A percentile compares a stretch with the other conserved stretches of the same genome.
Conservation (phyloP, 495 filamentous ascomycete genomes). For the Aspergillus sclerotioniger region DNA sequence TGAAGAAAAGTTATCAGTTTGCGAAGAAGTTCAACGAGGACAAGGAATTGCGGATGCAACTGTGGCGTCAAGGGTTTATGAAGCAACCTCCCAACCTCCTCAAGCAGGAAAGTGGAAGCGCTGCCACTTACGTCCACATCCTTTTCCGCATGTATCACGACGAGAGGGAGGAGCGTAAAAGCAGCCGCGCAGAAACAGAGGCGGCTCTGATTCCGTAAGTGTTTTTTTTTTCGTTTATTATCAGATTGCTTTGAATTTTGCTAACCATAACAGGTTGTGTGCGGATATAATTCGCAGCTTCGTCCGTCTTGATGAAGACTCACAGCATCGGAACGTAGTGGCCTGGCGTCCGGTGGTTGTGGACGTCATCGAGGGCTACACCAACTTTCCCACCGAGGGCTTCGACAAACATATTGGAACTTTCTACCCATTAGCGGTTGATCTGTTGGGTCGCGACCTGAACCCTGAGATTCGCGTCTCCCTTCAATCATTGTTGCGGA, state of each 20-base stretch:
- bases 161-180: slow-evolving; percentile 73
- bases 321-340: slow-evolving; percentile 90
- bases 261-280: slow-evolving; percentile 57
- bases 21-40: slow-evolving; percentile 96
- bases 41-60: slow-evolving; percentile 87
- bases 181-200: slow-evolving; percentile 77
- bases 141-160: slow-evolving; percentile 96
- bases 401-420: slow-evolving; percentile 75
- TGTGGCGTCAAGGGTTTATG: slow-evolving; percentile 99
- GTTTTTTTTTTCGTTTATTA: not conserved
- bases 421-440: slow-evolving; percentile 85
- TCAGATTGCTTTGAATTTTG: not conserved
- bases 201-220: slow-evolving; percentile 82
- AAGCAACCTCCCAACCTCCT: slow-evolving; percentile 98
- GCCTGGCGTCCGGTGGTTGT: slow-evolving; percentile 97
- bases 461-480: slow-evolving; percentile 73
- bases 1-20: slow-evolving; percentile 94
- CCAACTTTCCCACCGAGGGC: slow-evolving; percentile 76
- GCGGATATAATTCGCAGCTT: slow-evolving; percentile 87
- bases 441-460: slow-evolving; percentile 79
- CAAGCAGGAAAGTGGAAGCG: slow-evolving; percentile 92
- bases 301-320: slow-evolving; percentile 82
- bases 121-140: slow-evolving; percentile 90
- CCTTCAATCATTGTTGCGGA: slow-evolving; percentile 68
- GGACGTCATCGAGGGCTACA: slow-evolving; percentile 94